These are phyloP conservation scores for Xylaria digitata DNA, from an alignment of 2,329 filamentous ascomycete species.

Conservation along the genomic window DNA sequence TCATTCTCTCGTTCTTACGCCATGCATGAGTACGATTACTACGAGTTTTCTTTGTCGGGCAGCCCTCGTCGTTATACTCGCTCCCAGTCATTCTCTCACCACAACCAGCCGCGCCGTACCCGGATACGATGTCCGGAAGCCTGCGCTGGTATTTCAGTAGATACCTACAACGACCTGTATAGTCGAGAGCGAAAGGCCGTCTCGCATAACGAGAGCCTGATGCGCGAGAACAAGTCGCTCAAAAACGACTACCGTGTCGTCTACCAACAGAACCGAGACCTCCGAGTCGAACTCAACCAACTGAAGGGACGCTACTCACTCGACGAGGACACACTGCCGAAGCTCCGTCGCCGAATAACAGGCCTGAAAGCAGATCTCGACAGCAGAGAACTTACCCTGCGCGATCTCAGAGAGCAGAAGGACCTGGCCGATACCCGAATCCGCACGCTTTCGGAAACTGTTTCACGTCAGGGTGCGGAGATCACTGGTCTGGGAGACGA, in stretches of 20 bases:
- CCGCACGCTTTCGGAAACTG: constrained; percentile 38
- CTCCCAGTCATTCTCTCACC: constrained; percentile 43
- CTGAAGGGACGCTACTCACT: constrained; percentile 30
- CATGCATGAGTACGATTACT: constrained; percentile 41
- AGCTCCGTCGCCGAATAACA: constrained; percentile 38
- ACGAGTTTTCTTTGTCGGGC: constrained; percentile 34
- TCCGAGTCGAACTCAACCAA: constrained; percentile 35
- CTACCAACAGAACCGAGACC: constrained; percentile 36
- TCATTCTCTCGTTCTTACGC: constrained; percentile 28
- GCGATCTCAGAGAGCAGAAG: constrained; percentile 37
- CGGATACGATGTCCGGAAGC: constrained; percentile 42
- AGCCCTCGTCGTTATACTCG: constrained; percentile 38
- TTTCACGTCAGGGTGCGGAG: constrained; percentile 22
- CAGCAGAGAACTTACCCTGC: constrained; percentile 31
- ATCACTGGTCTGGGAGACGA: constrained; percentile 28
- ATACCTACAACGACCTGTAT: constrained; percentile 43
- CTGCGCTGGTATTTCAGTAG: constrained; percentile 44
- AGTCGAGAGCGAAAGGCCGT: constrained; percentile 39
- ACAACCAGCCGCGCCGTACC: constrained; percentile 37
- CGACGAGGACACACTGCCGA: constrained; percentile 36
- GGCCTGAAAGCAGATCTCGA: constrained; percentile 41
- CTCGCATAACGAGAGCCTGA: constrained; percentile 34
- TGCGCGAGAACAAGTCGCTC: constrained; percentile 42
- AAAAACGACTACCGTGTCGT: constrained; percentile 39
- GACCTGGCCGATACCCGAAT: constrained; percentile 34